A percentile compares a stretch with the other conserved stretches of the same genome.
phyloP scores from a whole-genome alignment of 306 rosid species.

The Chamaecrista fasciculata region DNA sequence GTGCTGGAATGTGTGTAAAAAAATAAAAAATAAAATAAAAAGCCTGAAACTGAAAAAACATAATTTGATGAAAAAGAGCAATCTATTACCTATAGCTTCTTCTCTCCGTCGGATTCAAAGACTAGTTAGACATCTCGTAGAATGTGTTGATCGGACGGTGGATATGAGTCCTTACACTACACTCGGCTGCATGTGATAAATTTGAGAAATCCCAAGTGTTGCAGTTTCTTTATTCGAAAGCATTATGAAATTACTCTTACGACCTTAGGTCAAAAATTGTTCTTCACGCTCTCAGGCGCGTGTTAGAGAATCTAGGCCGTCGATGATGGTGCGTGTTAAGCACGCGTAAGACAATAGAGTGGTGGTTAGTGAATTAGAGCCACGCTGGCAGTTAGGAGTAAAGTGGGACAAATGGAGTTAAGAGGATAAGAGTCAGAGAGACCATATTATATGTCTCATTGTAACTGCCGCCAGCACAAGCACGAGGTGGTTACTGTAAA shows the following conservation, averaged over 20 bases:
- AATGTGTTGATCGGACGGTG: background rate
- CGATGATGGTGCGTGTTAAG: background rate
- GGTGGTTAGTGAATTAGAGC: slow-evolving; percentile 24
- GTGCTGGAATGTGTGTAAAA: background rate
- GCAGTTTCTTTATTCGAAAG: slow-evolving; percentile 39
- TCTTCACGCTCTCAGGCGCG: slow-evolving; percentile 11
- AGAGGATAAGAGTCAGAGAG: background rate
- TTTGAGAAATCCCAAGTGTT: no score
- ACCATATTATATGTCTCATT: background rate
- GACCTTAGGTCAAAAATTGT: background rate
- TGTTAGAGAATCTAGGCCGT: background rate
- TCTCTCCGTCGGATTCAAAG: background rate
- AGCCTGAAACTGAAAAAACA: slow-evolving; percentile 26
- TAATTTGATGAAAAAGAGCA: slow-evolving; percentile 14
- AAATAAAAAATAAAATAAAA: background rate
- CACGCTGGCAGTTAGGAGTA: slow-evolving; percentile 7
- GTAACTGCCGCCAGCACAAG: background rate
- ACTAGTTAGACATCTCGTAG: background rate
- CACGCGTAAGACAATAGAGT: background rate
- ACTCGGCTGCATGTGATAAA: background rate
- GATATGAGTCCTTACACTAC: background rate
- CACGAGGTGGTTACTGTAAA: background rate
- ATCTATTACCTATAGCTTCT: background rate
- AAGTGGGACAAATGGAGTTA: background rate
- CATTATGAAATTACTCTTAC: slow-evolving; percentile 15